Conservation (phyloP, 139 green algal genomes). For the Chlamydomonas sphaeroides region DNA sequence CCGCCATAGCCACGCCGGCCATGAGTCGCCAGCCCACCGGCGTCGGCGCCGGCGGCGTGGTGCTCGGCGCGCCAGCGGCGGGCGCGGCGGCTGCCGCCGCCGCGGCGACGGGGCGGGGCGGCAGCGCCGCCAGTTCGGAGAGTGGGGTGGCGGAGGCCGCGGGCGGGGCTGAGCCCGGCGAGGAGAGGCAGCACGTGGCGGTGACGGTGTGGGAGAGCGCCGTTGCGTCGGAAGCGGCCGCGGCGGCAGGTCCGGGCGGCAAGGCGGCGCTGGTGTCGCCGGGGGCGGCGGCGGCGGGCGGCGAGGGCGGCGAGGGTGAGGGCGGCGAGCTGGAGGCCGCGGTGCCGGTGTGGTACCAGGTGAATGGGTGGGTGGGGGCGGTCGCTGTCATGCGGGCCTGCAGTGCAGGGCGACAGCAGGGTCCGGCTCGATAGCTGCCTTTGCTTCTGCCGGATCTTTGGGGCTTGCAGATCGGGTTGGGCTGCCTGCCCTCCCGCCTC, state of each 20-base stretch:
- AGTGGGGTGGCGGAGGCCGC: not conserved
- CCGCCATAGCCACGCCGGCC: not conserved
- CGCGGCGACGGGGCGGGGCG: not conserved
- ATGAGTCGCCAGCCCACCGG: too few relatives aligned
- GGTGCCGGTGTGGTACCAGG: conserved; percentile 17
- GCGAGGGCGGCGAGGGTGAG: not conserved
- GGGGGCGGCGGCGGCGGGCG: not conserved
- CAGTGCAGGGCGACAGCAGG: too few relatives aligned
- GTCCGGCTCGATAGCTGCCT: too few relatives aligned
- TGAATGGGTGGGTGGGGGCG: too few relatives aligned
- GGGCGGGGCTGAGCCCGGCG: not conserved
- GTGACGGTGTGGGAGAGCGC: conserved; percentile 3
- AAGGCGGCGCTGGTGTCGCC: too few relatives aligned
- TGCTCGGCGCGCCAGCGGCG: too few relatives aligned
- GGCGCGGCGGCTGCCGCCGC: not conserved
- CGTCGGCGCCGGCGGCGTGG: too few relatives aligned
- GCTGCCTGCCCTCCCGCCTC: not conserved
- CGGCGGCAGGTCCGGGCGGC: not conserved
- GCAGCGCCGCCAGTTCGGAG: not conserved
- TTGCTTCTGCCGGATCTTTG: too few relatives aligned
- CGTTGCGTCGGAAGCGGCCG: too few relatives aligned
- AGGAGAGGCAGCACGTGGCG: not conserved
- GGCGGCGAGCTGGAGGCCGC: not conserved
- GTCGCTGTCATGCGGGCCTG: too few relatives aligned
- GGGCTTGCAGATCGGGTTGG: too few relatives aligned